Conservation (phyloP, 768 basidiomycete species). For the Xerocomellus dryophilus region DNA sequence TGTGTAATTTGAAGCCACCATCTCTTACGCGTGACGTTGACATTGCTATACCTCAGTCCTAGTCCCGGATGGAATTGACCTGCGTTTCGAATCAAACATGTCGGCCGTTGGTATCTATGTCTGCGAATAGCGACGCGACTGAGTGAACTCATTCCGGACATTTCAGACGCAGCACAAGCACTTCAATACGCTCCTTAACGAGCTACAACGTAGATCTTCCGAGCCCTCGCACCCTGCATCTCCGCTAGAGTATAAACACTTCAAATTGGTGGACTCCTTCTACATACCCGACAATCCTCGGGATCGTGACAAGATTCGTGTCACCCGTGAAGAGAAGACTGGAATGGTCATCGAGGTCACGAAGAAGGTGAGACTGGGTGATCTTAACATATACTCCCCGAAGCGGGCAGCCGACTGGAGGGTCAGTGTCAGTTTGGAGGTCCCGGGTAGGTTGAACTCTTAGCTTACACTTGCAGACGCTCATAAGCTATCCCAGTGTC, state of each 20-base stretch:
- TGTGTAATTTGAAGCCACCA: constrained; percentile 39
- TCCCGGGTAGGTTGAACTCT: constrained; percentile 58
- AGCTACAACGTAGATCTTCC: constrained; percentile 57
- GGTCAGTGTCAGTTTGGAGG: constrained; percentile 89
- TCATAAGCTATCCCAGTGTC: constrained; percentile 42
- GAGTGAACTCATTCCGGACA: constrained; percentile 10
- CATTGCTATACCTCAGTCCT: constrained; percentile 54
- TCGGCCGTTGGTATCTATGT: constrained; percentile 55
- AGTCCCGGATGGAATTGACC: constrained; percentile 52
- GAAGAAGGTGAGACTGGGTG: constrained; percentile 78
- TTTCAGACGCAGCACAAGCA: constrained; percentile 79
- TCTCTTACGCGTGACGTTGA: constrained; percentile 1
- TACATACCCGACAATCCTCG: constrained; percentile 45
- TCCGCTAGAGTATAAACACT: constrained; percentile 73
- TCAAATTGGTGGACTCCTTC: constrained; percentile 77
- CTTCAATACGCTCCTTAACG: constrained; percentile 85
- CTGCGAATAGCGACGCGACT: constrained; percentile 4
- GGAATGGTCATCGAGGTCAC: constrained; percentile 61
- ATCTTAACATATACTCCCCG: constrained; percentile 85
- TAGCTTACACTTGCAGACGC: not conserved
- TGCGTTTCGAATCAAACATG: constrained; percentile 94
- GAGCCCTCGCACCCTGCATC: constrained; percentile 51
- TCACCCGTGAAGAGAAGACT: constrained; percentile 79
- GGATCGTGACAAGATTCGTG: constrained; percentile 63
- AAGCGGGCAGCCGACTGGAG: constrained; percentile 86